phyloP scores from a whole-genome alignment of 169 alveolate species.

The Miamiensis avidus region DNA sequence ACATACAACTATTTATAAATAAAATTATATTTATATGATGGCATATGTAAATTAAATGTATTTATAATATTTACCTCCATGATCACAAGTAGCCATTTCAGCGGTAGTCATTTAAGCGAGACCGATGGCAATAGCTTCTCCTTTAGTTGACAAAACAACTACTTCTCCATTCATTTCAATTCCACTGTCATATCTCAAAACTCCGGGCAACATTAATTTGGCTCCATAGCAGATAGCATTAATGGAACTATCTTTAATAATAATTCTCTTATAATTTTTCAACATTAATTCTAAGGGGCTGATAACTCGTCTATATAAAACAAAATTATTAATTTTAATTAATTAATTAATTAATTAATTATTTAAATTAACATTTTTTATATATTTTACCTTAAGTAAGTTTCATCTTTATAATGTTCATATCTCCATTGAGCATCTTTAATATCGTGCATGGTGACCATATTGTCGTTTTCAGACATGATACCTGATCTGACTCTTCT shows the following conservation, averaged over 20 bases:
- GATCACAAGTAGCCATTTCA: constrained; percentile 99
- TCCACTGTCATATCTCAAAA: constrained; percentile 96
- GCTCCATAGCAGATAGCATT: constrained; percentile 99
- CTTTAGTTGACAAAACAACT: constrained; percentile 99
- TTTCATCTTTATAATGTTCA: constrained; percentile 95
- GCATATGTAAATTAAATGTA: not conserved
- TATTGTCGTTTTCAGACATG: constrained; percentile 95
- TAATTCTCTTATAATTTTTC: constrained; percentile 95
- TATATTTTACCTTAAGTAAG: constrained; percentile 76
- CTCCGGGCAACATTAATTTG: constrained; percentile 99
- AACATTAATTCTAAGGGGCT: constrained; percentile 97
- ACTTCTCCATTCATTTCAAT: constrained; percentile 97
- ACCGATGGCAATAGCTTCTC: constrained; percentile 99
- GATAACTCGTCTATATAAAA: constrained; percentile 89
- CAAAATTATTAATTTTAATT: no score
- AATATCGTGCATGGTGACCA: constrained; percentile 99
- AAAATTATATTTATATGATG: no score
- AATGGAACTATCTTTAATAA: constrained; percentile 99
- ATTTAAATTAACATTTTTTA: no score
- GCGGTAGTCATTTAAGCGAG: constrained; percentile 99
- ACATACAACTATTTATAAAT: constrained; percentile 82
- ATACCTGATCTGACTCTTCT: constrained; percentile 98
- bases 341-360: no score
- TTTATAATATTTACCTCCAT: constrained; percentile 82
- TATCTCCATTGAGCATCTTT: constrained; percentile 96